Evolutionary conservation across 2,329 filamentous ascomycete genomes (phyloP), one percentile per base, ranked within the genome.

Genomic region (Ophiostoma angusticollis): DNA sequence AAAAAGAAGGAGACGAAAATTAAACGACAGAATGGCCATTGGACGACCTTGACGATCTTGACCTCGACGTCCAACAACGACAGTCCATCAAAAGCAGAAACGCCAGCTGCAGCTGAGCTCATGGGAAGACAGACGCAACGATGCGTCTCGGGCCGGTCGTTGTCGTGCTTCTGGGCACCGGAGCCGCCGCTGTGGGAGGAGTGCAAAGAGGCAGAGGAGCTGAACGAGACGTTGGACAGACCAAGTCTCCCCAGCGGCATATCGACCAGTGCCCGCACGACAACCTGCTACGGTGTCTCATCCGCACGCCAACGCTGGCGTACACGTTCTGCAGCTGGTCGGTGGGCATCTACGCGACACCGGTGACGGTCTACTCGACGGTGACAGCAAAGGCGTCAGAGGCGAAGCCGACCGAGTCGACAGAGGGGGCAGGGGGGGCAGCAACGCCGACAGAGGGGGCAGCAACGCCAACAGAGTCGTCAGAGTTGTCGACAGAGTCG

Each of bases 301-400:
- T 45, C 21, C 30, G 39, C n/a, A 45, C 27, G 4, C 43, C 39
- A 2, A 38, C 17, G 1, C 28, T 45, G 22, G 43, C 39, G n/a
- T 42, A 37, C 37, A 42, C 43, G 14, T 45, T 39, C 37, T 45
- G 43, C 34, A 45, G 40, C 33, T 42, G 39, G 39, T 42, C 39
- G 5, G 43, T 41, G 11, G 39, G 30, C 36, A 42, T 42, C n/a
- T 44, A 41, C 17, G 35, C 42, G 5, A 40, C 39, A 3, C 34
- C 43, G 17, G 21, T 31, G 16, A 45, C 43, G 3, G 9, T 40
- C 14, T 42, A 42, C 27, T 31, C 23, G 18, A 45, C 39, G n/a
- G 12, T 40, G 33, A 42, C 39, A 2, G 16, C 42, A 13, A 17
- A 35, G 16, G 31, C 38, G 40, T 14, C 27, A 24, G n/a, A n/a